Percentiles rank a stretch among this genome's conserved stretches.
Conservation (phyloP, 768 basidiomycete genomes). For the Serendipita sp. region DNA sequence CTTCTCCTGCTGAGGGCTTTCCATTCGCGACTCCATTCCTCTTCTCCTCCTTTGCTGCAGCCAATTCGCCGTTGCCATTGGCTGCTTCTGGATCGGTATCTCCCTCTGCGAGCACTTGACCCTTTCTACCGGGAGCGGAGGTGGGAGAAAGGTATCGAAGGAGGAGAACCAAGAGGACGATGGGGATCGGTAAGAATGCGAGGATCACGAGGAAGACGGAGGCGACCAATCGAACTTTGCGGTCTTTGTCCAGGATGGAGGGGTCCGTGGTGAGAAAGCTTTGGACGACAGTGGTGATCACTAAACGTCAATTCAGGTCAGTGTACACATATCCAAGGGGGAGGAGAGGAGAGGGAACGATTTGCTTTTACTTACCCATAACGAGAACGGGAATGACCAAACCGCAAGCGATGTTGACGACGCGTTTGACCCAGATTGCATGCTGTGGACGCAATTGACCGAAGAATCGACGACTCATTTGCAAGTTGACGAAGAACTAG, state of each 20-base stretch:
- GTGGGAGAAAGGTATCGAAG: background rate
- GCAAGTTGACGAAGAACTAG: conserved; percentile 1
- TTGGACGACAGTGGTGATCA: background rate
- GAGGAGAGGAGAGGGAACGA: no score
- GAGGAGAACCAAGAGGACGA: background rate
- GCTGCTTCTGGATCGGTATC: background rate
- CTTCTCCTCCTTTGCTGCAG: background rate
- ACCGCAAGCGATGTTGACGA: background rate
- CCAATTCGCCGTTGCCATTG: background rate
- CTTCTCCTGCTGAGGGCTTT: background rate
- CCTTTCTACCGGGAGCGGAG: background rate
- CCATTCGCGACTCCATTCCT: background rate
- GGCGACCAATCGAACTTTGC: background rate
- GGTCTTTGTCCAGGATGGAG: background rate
- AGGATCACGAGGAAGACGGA: background rate
- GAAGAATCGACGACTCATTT: background rate
- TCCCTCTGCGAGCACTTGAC: background rate
- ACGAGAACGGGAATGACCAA: conserved; percentile 1
- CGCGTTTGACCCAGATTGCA: background rate
- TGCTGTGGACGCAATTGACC: background rate
- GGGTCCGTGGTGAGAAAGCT: background rate
- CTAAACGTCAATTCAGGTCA: background rate
- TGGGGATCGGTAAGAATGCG: conserved; percentile 1
- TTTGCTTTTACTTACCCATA: background rate
- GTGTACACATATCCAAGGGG: no score